Percentiles rank a stretch among this genome's conserved stretches.
Evolutionary conservation across 139 green algal genomes (phyloP).

Genomic region (Dunaliella sp.): DNA sequence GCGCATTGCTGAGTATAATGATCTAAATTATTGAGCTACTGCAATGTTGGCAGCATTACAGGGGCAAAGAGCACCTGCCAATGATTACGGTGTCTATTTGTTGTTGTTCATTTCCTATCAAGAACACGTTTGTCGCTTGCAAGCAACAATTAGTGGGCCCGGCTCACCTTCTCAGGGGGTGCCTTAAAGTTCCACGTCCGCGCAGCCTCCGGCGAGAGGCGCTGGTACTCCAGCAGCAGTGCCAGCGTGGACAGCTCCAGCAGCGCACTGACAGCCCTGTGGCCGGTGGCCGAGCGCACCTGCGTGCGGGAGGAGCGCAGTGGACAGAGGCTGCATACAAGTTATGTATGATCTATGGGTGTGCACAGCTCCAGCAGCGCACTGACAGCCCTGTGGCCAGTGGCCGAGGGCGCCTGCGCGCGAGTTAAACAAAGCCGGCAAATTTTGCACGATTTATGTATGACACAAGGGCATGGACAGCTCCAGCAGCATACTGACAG

Average conservation of each 20-base stretch:
- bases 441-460: no score
- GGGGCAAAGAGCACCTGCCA: no score
- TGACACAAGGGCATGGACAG: conserved; percentile 14
- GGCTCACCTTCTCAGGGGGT: not conserved
- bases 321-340: no score
- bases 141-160: no score
- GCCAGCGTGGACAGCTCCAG: conserved; percentile 25
- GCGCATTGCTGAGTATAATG: no score
- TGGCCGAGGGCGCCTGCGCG: not conserved
- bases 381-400: not conserved
- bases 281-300: not conserved
- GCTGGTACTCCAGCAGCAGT: conserved; percentile 9
- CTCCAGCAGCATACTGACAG: conserved; percentile 14
- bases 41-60: no score
- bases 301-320: not conserved
- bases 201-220: not conserved
- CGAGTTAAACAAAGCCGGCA: no score
- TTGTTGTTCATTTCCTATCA: no score
- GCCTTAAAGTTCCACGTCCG: not conserved
- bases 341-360: no score
- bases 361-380: conserved; percentile 24
- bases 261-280: conserved; percentile 7
- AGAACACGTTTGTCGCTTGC: no score
- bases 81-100: no score
- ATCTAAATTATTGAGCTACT: no score